Percentiles rank a stretch among this genome's conserved stretches.
Evolutionary conservation across 179 eudicot genomes (phyloP).

Genomic region (Gypsophila paniculata): DNA sequence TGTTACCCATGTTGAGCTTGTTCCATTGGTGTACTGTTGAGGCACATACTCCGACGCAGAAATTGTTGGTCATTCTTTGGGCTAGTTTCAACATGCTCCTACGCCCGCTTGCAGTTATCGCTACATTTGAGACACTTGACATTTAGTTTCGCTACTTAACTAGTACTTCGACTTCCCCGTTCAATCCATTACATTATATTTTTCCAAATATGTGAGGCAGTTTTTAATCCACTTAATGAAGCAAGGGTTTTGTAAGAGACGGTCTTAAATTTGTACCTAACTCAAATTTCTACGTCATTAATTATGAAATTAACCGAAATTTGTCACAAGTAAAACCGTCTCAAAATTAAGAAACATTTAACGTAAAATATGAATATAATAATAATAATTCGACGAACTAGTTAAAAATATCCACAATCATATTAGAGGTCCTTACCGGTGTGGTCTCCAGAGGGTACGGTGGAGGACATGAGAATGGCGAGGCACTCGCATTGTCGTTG

Average conservation of each 20-base stretch:
- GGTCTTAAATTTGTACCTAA: background rate
- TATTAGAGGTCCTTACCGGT: slow-evolving; percentile 37
- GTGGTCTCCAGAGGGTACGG: slow-evolving; percentile 55
- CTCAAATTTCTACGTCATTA: background rate
- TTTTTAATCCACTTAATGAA: no score
- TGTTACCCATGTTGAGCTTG: slow-evolving; percentile 63
- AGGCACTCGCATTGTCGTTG: slow-evolving; percentile 94
- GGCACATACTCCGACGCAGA: slow-evolving; percentile 87
- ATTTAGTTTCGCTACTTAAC: background rate
- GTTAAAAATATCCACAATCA: background rate
- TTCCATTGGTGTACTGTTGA: slow-evolving; percentile 90
- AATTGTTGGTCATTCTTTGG: slow-evolving; percentile 87
- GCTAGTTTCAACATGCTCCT: slow-evolving; percentile 89
- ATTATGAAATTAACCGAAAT: no score
- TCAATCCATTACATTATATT: background rate
- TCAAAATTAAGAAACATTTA: background rate
- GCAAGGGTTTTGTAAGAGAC: background rate
- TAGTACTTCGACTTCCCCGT: background rate
- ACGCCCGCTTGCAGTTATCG: slow-evolving; percentile 70
- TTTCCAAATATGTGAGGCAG: no score
- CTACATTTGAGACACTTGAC: slow-evolving; percentile 32
- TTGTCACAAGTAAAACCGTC: background rate
- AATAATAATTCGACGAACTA: background rate
- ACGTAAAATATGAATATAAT: background rate
- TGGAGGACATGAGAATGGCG: slow-evolving; percentile 83